phyloP scores from a whole-genome alignment of 2,329 filamentous ascomycete species.

The Alternaria sp. region DNA sequence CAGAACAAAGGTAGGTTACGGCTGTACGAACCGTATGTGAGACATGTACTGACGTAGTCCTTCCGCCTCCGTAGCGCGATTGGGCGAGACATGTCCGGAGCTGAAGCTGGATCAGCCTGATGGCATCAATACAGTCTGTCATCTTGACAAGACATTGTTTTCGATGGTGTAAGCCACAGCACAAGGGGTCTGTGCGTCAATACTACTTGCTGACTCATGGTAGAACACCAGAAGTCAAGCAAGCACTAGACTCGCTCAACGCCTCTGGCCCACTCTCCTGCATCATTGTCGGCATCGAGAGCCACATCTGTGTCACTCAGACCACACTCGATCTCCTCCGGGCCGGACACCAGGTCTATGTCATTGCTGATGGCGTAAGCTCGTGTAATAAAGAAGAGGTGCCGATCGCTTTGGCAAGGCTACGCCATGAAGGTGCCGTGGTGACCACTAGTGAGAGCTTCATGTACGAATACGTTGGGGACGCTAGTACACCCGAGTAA shows the following conservation, averaged over 20 bases:
- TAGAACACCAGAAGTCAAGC: slow-evolving; percentile 67
- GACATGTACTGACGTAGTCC: neutral
- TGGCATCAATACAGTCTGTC: slow-evolving; percentile 60
- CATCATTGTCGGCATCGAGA: slow-evolving; percentile 88
- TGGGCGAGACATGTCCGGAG: slow-evolving; percentile 80
- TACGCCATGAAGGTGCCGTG: slow-evolving; percentile 76
- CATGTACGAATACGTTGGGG: slow-evolving; percentile 87
- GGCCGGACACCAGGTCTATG: slow-evolving; percentile 79
- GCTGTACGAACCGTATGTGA: neutral
- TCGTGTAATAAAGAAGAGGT: slow-evolving; percentile 86
- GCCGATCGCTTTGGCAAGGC: slow-evolving; percentile 74
- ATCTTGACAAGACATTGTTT: slow-evolving; percentile 87
- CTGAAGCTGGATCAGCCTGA: slow-evolving; percentile 62
- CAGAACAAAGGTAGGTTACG: slow-evolving; percentile 65
- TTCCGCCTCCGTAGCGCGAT: slow-evolving; percentile 56
- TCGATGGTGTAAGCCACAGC: slow-evolving; percentile 68
- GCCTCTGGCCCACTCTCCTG: slow-evolving; percentile 50
- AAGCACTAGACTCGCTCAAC: slow-evolving; percentile 49
- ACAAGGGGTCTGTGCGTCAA: neutral
- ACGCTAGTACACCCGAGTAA: slow-evolving; percentile 70
- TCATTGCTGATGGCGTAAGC: slow-evolving; percentile 88
- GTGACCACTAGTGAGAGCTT: slow-evolving; percentile 90
- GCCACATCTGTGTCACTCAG: slow-evolving; percentile 93
- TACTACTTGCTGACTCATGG: neutral
- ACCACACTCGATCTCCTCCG: slow-evolving; percentile 78